Evolutionary conservation across 352 stramenopile species (phyloP).

Genomic region (Phytopythium boreale): DNA sequence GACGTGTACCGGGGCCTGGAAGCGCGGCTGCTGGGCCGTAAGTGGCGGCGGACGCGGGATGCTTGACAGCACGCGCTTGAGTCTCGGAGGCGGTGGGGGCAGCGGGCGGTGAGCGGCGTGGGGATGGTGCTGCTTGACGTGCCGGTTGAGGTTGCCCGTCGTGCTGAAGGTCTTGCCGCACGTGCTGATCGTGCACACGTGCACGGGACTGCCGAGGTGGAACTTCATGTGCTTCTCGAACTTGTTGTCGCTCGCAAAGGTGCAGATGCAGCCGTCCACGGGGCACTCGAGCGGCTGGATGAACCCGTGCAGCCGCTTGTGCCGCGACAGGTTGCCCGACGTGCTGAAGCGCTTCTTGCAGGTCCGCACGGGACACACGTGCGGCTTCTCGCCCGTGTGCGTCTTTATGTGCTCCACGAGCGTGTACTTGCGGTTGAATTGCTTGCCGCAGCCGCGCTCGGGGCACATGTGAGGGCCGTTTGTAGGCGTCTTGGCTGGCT

Average conservation of each 20-base stretch:
- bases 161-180: slow-evolving; percentile 56
- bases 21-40: background rate
- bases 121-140: slow-evolving; percentile 23
- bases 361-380: slow-evolving; percentile 23
- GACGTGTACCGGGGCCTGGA: background rate
- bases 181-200: slow-evolving; percentile 27
- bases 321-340: slow-evolving; percentile 35
- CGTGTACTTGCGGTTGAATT: slow-evolving; percentile 32
- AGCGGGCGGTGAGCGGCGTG: slow-evolving; percentile 21
- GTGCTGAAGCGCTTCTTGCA: slow-evolving; percentile 47
- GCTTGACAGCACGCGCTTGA: slow-evolving; percentile 9
- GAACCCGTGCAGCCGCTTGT: slow-evolving; percentile 32
- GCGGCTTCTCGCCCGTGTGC: slow-evolving; percentile 23
- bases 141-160: slow-evolving; percentile 43
- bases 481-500: background rate
- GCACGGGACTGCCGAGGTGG: slow-evolving; percentile 25
- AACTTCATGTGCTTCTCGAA: slow-evolving; percentile 33
- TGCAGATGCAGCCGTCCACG: slow-evolving; percentile 16
- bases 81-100: slow-evolving; percentile 10
- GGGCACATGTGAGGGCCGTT: slow-evolving; percentile 21
- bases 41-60: background rate
- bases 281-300: slow-evolving; percentile 22
- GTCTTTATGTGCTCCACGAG: slow-evolving; percentile 37
- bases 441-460: slow-evolving; percentile 16
- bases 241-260: slow-evolving; percentile 20